These are phyloP conservation scores for Tolypocladium tropicale DNA, from an alignment of 2,329 filamentous ascomycete genomes.

Conservation along the genomic window DNA sequence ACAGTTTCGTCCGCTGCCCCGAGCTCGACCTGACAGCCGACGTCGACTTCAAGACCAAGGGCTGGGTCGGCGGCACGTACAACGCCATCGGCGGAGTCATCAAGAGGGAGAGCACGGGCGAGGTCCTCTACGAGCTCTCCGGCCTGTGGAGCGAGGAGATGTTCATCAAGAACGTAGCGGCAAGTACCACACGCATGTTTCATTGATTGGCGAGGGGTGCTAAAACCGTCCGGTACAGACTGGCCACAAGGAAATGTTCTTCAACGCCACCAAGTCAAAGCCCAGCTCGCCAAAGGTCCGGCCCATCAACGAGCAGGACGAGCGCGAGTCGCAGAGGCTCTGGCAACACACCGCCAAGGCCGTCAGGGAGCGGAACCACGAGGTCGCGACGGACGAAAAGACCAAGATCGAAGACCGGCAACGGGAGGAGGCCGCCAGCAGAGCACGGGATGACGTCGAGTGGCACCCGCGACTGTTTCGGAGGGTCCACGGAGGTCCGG, in stretches of 20 bases:
- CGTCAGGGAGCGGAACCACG: constrained; percentile 77
- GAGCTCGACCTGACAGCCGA: constrained; percentile 81
- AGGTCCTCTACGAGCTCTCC: constrained; percentile 81
- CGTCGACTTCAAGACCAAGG: constrained; percentile 97
- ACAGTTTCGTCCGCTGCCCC: constrained; percentile 85
- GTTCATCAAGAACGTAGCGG: constrained; percentile 74
- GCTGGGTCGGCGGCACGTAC: constrained; percentile 92
- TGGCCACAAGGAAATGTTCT: constrained; percentile 79
- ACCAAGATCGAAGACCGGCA: constrained; percentile 92
- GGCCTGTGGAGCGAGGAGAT: constrained; percentile 94
- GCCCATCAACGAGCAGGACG: constrained; percentile 76
- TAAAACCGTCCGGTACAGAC: constrained; percentile 46
- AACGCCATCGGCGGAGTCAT: constrained; percentile 91
- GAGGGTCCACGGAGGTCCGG: constrained; percentile 57
- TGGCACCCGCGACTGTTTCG: constrained; percentile 88
- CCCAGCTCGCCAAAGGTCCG: constrained; percentile 64
- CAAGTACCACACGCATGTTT: constrained; percentile 26
- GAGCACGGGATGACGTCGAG: constrained; percentile 68
- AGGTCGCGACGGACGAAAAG: constrained; percentile 86
- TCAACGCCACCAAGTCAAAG: constrained; percentile 72
- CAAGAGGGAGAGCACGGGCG: constrained; percentile 77
- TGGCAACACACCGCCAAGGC: constrained; percentile 78
- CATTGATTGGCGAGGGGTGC: background rate
- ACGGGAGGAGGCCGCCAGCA: constrained; percentile 73
- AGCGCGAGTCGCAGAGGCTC: constrained; percentile 79